Evolutionary conservation across 257 asterid genomes (phyloP).

Genomic region (Forsythia suspensa): DNA sequence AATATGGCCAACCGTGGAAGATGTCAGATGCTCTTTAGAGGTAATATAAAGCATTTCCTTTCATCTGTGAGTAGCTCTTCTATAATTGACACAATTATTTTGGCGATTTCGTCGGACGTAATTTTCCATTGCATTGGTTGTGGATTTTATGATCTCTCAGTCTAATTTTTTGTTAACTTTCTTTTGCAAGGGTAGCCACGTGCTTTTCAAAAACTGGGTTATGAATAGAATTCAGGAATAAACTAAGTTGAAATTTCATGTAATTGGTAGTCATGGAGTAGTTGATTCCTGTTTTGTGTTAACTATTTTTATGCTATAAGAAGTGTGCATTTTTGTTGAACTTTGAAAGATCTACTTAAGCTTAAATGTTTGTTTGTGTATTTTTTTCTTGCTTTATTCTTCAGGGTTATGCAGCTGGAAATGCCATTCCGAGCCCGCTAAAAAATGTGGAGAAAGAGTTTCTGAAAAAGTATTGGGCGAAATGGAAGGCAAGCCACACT

Average conservation of each 20-base stretch:
- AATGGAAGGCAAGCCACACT: conserved; percentile 84
- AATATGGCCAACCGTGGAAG: conserved; percentile 95
- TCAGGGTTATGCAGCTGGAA: conserved; percentile 98
- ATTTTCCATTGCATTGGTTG: background rate
- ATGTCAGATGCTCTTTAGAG: conserved; percentile 89
- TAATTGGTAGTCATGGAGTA: background rate
- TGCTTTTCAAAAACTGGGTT: background rate
- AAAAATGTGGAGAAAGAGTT: conserved; percentile 92
- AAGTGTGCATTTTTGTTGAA: background rate
- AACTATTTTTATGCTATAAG: background rate
- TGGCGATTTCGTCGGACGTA: background rate
- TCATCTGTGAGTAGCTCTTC: background rate
- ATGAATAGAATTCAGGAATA: background rate
- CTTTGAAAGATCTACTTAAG: background rate
- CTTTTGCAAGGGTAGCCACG: background rate
- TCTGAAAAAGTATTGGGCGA: conserved; percentile 90
- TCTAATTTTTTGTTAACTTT: background rate
- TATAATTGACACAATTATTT: background rate
- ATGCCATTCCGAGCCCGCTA: conserved; percentile 79
- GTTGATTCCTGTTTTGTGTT: conserved; percentile 7
- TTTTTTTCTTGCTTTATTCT: conserved; percentile 25
- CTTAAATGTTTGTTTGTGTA: conserved; percentile 1
- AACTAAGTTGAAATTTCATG: background rate
- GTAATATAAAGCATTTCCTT: conserved; percentile 35
- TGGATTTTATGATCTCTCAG: background rate